Evolutionary conservation across 345 rosid genomes (phyloP).

Genomic region (Passiflora organensis): DNA sequence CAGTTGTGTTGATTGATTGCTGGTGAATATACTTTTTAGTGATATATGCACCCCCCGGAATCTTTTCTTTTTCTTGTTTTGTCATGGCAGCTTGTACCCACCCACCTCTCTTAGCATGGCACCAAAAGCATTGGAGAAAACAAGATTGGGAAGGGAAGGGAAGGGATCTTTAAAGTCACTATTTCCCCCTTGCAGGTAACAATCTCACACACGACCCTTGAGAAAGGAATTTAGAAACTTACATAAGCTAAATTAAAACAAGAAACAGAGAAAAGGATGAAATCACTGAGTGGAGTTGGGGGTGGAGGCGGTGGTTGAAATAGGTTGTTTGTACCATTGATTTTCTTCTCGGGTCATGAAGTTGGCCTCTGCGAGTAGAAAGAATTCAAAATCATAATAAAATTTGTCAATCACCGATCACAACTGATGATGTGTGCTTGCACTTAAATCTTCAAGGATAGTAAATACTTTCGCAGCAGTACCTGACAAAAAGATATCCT

Average conservation of each 20-base stretch:
- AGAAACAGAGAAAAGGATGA: background rate
- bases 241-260: too few relatives aligned
- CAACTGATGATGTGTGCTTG: background rate
- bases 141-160: background rate
- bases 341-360: constrained; percentile 68
- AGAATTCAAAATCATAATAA: too few relatives aligned
- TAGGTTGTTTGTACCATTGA: constrained; percentile 76
- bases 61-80: background rate
- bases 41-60: constrained; percentile 2
- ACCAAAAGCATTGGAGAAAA: background rate
- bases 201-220: too few relatives aligned
- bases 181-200: too few relatives aligned
- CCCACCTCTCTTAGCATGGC: background rate
- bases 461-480: constrained; percentile 14
- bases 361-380: constrained; percentile 65
- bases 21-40: constrained; percentile 21
- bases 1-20: constrained; percentile 15
- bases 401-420: too few relatives aligned
- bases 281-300: constrained; percentile 16
- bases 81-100: background rate
- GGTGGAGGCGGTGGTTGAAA: constrained; percentile 43
- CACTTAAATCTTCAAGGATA: background rate
- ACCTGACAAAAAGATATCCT: constrained; percentile 83
- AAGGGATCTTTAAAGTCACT: background rate
- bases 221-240: too few relatives aligned